A percentile compares a stretch with the other conserved stretches of the same genome.
These are phyloP conservation scores for Colletotrichum tabaci DNA, from an alignment of 2,329 filamentous ascomycete species.

Conservation along the genomic window DNA sequence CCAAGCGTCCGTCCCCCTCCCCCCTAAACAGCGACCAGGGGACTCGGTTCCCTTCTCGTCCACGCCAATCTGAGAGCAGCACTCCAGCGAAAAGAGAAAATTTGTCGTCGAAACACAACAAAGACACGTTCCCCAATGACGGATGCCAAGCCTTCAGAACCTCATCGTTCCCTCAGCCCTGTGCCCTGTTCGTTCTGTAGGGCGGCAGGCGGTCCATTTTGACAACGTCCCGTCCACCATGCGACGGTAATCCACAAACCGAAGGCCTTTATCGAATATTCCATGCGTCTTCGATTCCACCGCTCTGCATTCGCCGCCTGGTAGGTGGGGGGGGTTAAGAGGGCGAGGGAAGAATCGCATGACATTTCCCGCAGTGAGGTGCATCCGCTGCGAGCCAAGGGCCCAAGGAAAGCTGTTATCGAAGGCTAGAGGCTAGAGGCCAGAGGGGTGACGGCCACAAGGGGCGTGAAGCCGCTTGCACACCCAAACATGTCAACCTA, in stretches of 20 bases:
- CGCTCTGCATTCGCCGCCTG: conserved; percentile 9
- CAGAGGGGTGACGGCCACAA: conserved; percentile 13
- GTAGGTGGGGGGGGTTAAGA: no score
- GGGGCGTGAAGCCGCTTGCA: conserved; percentile 18
- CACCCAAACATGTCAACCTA: conserved; percentile 22
- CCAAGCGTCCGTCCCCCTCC: conserved; percentile 9
- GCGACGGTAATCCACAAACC: conserved; percentile 40
- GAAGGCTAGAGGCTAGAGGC: not conserved
- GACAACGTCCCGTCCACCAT: conserved; percentile 41
- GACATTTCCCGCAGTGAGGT: conserved; percentile 20
- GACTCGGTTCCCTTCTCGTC: conserved; percentile 17
- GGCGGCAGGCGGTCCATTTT: conserved; percentile 38
- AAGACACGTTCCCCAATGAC: conserved; percentile 38
- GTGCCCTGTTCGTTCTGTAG: conserved; percentile 40
- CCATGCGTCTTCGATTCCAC: conserved; percentile 38
- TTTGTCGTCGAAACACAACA: conserved; percentile 28
- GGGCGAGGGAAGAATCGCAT: conserved; percentile 4
- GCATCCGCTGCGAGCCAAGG: conserved; percentile 27
- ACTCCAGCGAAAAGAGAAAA: conserved; percentile 36
- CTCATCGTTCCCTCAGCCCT: conserved; percentile 40
- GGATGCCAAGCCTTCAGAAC: conserved; percentile 42
- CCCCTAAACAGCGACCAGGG: conserved; percentile 17
- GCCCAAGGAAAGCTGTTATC: not conserved
- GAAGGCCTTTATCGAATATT: conserved; percentile 39
- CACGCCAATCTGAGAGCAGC: conserved; percentile 36